Conservation (phyloP, 768 basidiomycete species). For the Pisolithus sp. region DNA sequence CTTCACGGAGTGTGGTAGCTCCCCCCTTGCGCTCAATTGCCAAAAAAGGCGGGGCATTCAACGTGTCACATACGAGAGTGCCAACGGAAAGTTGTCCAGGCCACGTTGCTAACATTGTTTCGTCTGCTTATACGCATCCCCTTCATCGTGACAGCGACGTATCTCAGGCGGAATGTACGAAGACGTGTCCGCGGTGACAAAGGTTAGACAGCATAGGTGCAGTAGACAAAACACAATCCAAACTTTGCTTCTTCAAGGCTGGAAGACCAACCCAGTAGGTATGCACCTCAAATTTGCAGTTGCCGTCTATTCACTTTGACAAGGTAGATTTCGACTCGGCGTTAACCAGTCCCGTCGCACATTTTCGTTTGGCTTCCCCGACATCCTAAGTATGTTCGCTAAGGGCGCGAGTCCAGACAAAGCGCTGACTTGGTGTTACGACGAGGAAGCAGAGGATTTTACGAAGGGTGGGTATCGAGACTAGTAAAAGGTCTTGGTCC, state of each 20-base stretch:
- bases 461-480: slow-evolving; percentile 53
- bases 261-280: slow-evolving; percentile 76
- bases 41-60: slow-evolving; percentile 66
- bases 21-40: slow-evolving; percentile 68
- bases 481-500: background rate
- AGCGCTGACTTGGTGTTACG: slow-evolving; percentile 71
- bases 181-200: slow-evolving; percentile 82
- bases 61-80: slow-evolving; percentile 79
- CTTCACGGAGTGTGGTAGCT: slow-evolving; percentile 58
- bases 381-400: slow-evolving; percentile 84
- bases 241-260: slow-evolving; percentile 44
- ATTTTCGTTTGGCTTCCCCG: slow-evolving; percentile 82
- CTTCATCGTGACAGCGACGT: slow-evolving; percentile 3
- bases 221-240: slow-evolving; percentile 1
- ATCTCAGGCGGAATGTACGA: slow-evolving; percentile 82
- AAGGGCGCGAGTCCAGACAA: slow-evolving; percentile 62
- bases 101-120: slow-evolving; percentile 83
- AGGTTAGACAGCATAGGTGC: slow-evolving; percentile 36
- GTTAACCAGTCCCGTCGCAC: slow-evolving; percentile 72
- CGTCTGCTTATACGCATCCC: slow-evolving; percentile 2
- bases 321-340: slow-evolving; percentile 80
- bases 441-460: slow-evolving; percentile 77
- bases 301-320: slow-evolving; percentile 2
- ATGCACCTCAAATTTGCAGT: background rate
- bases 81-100: slow-evolving; percentile 87